Evolutionary conservation across 345 rosid genomes (phyloP), one percentile per base, ranked within the genome.

Genomic region (Lumnitzera racemosa): DNA sequence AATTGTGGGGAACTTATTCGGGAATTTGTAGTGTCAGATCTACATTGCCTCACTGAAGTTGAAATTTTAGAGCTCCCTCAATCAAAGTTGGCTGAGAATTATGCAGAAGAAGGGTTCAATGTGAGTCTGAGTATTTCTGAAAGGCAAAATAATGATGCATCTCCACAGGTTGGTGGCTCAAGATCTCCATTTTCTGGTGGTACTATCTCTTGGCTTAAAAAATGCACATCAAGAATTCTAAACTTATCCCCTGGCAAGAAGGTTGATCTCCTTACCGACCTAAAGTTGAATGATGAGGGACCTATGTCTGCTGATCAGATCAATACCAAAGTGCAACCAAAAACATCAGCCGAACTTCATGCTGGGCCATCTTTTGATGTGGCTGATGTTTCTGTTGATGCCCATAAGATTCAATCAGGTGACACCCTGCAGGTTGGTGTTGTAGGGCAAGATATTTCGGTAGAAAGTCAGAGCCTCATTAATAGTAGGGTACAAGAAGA

Each of bases 201-300:
- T 62, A 69, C 85, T 12, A 74, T 83, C 57, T 83, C 89, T 49
- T 88, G 96, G 96, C 78, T 94, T 61, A 84, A 81, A 58, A 83
- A 83, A 66, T 89, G 97, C 78, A 89, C 94, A 27, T 82, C 97
- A 46, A 89, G 78, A 74, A 80, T 94, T 63, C 81, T 90, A 11
- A 84, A 68, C 47, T 67, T 90, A 31, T 90, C 99, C 50, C 96
- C 99, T 1, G 69, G 74, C 29, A 88, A 86, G 78, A 78, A 53
- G 72, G 12, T 57, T 27, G 91, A 80, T 58, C 61, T 70, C 36
- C 68, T 74, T 78, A 75, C 69, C 61, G 54, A 69, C 50, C 66
- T 62, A 56, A 67, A 76, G 60, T 62, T 80, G 74, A 61, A 57
- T 31, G 68, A 61, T 24, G 84, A 49, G 51, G 70, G 56, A 25